Conservation (phyloP, 2,329 filamentous ascomycete species). For the Geosmithia putterillii region DNA sequence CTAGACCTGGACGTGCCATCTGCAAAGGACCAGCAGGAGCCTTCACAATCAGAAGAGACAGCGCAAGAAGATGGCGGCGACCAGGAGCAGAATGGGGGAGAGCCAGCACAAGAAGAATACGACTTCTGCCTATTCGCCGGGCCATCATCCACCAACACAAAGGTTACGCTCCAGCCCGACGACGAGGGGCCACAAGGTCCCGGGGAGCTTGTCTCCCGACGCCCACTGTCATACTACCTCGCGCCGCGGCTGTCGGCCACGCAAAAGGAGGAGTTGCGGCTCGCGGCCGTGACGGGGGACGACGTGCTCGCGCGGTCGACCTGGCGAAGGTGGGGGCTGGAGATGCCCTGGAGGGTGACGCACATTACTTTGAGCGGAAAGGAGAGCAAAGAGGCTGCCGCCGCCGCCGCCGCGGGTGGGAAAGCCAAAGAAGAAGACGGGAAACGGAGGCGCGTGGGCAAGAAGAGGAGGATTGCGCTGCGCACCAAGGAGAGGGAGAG, state of each 20-base stretch:
- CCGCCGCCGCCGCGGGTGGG: conserved; percentile 3
- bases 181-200: conserved; percentile 23
- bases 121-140: conserved; percentile 46
- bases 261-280: conserved; percentile 24
- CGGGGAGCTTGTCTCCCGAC: conserved; percentile 19
- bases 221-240: conserved; percentile 39
- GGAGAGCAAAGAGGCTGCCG: conserved; percentile 6
- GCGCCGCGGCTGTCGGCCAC: conserved; percentile 21
- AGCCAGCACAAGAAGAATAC: conserved; percentile 27
- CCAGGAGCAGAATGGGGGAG: conserved; percentile 10
- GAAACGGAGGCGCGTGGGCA: conserved; percentile 34
- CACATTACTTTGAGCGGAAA: conserved; percentile 24
- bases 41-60: conserved; percentile 2
- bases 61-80: conserved; percentile 3
- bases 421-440: conserved; percentile 8
- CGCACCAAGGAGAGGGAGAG: conserved; percentile 30
- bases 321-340: conserved; percentile 40
- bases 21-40: background rate
- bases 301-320: conserved; percentile 32
- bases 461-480: conserved; percentile 43
- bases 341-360: conserved; percentile 47
- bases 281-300: conserved; percentile 38
- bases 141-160: conserved; percentile 21
- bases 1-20: conserved; percentile 14
- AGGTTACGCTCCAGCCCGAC: conserved; percentile 37